Base-by-base conservation (phyloP, 192 early-diverging fungal genomes). In the Gonapodya sp. region DNA sequence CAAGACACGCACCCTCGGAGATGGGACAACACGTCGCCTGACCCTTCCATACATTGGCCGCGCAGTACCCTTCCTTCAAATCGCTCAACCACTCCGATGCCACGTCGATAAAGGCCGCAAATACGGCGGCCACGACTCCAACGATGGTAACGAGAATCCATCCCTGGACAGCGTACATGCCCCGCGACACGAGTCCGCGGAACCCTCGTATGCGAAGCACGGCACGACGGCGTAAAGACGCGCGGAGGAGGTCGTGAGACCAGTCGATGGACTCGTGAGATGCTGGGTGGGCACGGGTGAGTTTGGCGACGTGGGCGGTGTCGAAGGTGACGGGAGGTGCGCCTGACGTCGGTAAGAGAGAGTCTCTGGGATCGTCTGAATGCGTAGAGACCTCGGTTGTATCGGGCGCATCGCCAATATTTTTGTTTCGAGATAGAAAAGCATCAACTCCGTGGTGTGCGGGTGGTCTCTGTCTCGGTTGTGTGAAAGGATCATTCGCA, bases 71-170 rank as follows among this genome's bases (percentile, higher is more conserved):
- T 24, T 94, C 81, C 82, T 95, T 93, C 77, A 93, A 88, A 85
- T 97, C 95, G 79, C 92, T 94, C 16, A 97, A 88, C 95, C 96
- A 97, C 73, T 96, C 95, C 18, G 94, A 93, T 73, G 87, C 90
- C 77, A 98, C 95, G 78, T 94, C 94, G 79, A 97, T 98, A 36
- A 94, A 87, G 36, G 94, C 93, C 18, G 32, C 31, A 35, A 80
- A 31, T 18, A 64, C 18, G 8, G 31, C 78, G 31, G 74, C 33
- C 37, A 35, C 81, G 87, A 84, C 87, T 83, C 94, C 95, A n/a
- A 94, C 92, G 8, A 94, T 80, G 1, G 91, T 88, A 0, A 96
- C 89, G 2, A 98, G 92, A 73, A 95, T 86, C 97, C 96, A 97
- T 0, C 94, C 88, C 85, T 95, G 94, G 33, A 88, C 85, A 30